Evolutionary conservation across 106 monocot genomes (phyloP).

Genomic region (Allium fistulosum): DNA sequence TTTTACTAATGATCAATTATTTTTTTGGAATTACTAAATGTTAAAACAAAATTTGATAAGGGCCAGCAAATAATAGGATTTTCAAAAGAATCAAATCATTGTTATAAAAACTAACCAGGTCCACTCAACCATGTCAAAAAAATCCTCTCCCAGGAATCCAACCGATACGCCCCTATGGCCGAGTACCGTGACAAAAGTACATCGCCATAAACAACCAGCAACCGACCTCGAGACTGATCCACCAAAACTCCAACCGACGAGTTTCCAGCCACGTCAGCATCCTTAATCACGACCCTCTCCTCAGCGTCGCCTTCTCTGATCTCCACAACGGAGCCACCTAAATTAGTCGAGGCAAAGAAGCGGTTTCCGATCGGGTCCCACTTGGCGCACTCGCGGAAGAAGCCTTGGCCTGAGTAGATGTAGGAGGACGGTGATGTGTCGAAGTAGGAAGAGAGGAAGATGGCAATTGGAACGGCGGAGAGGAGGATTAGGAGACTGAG

Average conservation of each 20-base stretch:
- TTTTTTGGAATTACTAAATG: too few relatives aligned
- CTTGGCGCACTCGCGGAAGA: constrained; percentile 84
- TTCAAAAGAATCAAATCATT: too few relatives aligned
- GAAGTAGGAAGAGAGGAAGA: constrained; percentile 35
- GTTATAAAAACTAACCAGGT: constrained; percentile 28
- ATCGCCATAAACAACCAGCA: constrained; percentile 73
- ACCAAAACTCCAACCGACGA: constrained; percentile 51
- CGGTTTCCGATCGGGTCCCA: constrained; percentile 57
- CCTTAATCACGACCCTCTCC: constrained; percentile 42
- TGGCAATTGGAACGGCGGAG: constrained; percentile 37
- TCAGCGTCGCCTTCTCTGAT: constrained; percentile 12
- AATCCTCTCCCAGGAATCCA: constrained; percentile 36
- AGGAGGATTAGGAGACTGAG: constrained; percentile 1
- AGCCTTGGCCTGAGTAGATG: constrained; percentile 49
- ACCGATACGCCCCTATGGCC: constrained; percentile 63
- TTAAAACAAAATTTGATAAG: too few relatives aligned
- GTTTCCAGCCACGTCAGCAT: constrained; percentile 60
- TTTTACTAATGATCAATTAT: too few relatives aligned
- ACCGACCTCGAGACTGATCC: constrained; percentile 34
- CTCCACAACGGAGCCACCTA: constrained; percentile 46
- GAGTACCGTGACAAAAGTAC: constrained; percentile 14
- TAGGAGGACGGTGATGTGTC: constrained; percentile 10
- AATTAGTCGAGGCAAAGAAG: constrained; percentile 76
- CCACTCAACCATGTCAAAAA: constrained; percentile 56
- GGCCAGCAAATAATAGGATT: too few relatives aligned